A percentile compares a stretch with the other conserved stretches of the same genome.
These are phyloP conservation scores for Phytophthora niederhauseri DNA, from an alignment of 352 stramenopile species.

Conservation along the genomic window DNA sequence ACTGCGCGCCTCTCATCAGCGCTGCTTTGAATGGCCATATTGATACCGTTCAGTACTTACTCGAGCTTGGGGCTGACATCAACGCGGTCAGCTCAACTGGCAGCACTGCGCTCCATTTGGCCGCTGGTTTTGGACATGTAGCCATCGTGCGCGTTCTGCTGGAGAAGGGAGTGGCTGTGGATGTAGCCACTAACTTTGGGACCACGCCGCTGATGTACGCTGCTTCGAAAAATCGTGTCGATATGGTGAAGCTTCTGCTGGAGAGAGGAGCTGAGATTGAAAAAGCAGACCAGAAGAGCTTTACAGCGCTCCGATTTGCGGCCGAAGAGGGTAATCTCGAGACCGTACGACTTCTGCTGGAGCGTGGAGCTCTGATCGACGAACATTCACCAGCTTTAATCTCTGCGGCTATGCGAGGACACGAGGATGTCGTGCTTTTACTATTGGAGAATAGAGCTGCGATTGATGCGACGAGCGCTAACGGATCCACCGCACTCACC, in stretches of 20 bases:
- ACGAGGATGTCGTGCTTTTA: background rate
- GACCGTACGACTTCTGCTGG: background rate
- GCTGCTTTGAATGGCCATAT: background rate
- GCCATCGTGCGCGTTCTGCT: conserved; percentile 4
- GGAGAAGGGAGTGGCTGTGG: conserved; percentile 5
- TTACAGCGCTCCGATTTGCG: background rate
- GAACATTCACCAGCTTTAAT: background rate
- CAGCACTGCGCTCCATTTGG: background rate
- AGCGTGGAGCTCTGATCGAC: background rate
- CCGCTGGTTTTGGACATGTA: background rate
- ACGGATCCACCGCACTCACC: background rate
- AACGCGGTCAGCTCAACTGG: background rate
- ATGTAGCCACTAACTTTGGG: background rate
- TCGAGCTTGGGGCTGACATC: background rate
- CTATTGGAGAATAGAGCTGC: background rate
- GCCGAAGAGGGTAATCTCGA: background rate
- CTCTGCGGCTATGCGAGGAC: background rate
- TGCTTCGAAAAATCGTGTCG: background rate
- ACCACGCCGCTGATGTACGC: conserved; percentile 3
- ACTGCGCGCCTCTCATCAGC: background rate
- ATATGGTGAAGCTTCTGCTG: background rate
- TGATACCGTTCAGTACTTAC: background rate
- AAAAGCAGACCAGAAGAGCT: background rate
- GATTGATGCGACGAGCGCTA: background rate
- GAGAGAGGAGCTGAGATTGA: background rate